phyloP scores from a whole-genome alignment of 2,329 filamentous ascomycete species.

The Neodidymelliopsis sp. region DNA sequence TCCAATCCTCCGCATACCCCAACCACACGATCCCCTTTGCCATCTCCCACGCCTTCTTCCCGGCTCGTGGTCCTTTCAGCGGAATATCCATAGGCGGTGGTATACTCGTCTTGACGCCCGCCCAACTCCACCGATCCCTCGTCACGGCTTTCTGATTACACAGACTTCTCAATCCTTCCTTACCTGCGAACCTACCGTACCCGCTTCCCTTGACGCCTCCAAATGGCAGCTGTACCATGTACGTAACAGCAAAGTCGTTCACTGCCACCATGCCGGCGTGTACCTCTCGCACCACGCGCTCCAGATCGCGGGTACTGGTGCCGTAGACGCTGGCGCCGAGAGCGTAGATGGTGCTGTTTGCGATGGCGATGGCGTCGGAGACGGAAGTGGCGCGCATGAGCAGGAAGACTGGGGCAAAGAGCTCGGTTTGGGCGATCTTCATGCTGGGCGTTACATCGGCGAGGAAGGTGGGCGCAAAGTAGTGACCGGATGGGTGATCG shows the following conservation, averaged over 20 bases:
- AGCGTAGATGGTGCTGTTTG: constrained; percentile 84
- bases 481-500: constrained; percentile 78
- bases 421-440: constrained; percentile 87
- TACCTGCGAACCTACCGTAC: constrained; percentile 91
- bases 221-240: constrained; percentile 93
- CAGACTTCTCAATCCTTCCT: constrained; percentile 82
- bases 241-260: constrained; percentile 94
- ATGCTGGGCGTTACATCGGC: constrained; percentile 87
- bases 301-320: constrained; percentile 63
- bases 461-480: constrained; percentile 90
- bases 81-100: constrained; percentile 84
- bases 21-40: constrained; percentile 57
- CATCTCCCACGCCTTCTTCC: constrained; percentile 51
- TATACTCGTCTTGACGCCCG: constrained; percentile 73
- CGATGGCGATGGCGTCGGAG: constrained; percentile 73
- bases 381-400: constrained; percentile 77
- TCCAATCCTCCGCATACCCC: constrained; percentile 52
- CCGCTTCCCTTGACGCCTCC: constrained; percentile 87
- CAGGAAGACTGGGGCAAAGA: constrained; percentile 90
- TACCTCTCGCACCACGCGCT: constrained; percentile 70
- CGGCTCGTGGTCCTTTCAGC: constrained; percentile 56
- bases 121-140: constrained; percentile 72
- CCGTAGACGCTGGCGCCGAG: constrained; percentile 92
- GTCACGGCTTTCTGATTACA: constrained; percentile 91
- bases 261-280: constrained; percentile 90